Evolutionary conservation across 352 stramenopile genomes (phyloP), one percentile per base, ranked within the genome.

Genomic region (Bremia lactucae): DNA sequence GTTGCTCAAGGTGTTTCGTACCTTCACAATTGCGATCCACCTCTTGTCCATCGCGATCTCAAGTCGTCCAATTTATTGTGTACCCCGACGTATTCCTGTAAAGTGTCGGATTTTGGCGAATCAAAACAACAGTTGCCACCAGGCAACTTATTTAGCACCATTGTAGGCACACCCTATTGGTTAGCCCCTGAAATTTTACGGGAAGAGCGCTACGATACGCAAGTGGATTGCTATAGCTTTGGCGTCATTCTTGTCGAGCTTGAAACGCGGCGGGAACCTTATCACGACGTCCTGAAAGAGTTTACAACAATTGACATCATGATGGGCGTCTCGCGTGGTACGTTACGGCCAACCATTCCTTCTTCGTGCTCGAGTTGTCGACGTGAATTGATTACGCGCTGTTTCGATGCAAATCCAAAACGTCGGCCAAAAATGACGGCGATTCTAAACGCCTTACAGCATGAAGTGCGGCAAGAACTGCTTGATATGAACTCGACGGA

Each of bases 171-270:
- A 29, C 73, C 79, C n/a, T 89, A 79, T 46, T 94, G 82, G 82
- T 51, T 88, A 8, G 82, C 82, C 6, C 82, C 82, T 0, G 82
- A 94, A 47, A 86, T 94, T 42, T 42, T 94, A 1, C 74, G 79
- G 6, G 73, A 90, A 49, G 77, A 88, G 42, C 61, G 62, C 18
- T 94, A 92, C 40, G 75, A 87, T 41, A 70, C 69, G 3, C 73
- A 87, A 54, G 79, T 90, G 8, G 82, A 94, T 50, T 84, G 74
- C 55, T 94, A 92, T 57, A 91, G 77, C 40, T 94, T 91, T 65
- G 79, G 76, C 18, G 80, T 94, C 26, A 84, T 94, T 36, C 51
- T 94, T 6, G 75, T 88, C 13, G 78, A 91, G 54, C 68, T 91
- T 14, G 78, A 88, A 50, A 85, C 75, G 4, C 65, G 75, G 8